Base-by-base conservation (phyloP, 2,329 filamentous ascomycete genomes). In the Aspergillus uvarum region DNA sequence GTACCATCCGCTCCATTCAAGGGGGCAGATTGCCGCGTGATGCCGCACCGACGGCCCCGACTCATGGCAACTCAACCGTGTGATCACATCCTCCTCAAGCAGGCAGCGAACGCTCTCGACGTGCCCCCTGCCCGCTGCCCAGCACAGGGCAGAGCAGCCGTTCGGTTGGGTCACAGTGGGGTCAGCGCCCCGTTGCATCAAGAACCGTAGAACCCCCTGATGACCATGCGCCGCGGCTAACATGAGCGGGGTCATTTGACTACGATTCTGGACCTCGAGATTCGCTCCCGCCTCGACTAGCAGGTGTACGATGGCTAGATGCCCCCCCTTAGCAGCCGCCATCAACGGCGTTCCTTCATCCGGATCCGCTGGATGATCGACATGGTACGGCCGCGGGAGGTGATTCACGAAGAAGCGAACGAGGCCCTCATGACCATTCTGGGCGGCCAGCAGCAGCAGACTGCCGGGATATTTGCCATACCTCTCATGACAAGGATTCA, bases 331-430 rank as follows among this genome's bases (percentile, higher is more conserved):
- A 2, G 51, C 51, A 24, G 51, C 51, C 8, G 19, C 7, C 3
- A 24, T 24, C 22, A 53, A 14, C 11, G 51, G 51, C 21, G 51
- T 53, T 21, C 8, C 32, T 22, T 22, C 21, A 22, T 22, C 21
- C 21, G 21, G 21, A 22, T 22, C 21, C 21, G 21, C 21, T 22
- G 21, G 21, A 22, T 22, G 21, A 22, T 22, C 51, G 14, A 53
- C 51, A 53, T 53, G 21, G 5, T n/a, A 38, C 2, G 51, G 51
- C 19, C 21, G 51, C 31, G 51, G 51, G 19, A 53, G 31, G 7
- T 53, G 51, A 16, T 53, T 35, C 32, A 53, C 38, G 51, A 53
- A 53, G 19, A 42, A 42, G n/a, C 51, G 51, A 31, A 2, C 51
- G n/a, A 53, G 51, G 11, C 14, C 2, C 14, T 53, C 51, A 42